Evolutionary conservation across 768 basidiomycete species (phyloP), one percentile per base, ranked within the genome.

Genomic region (Suillus weaverae): DNA sequence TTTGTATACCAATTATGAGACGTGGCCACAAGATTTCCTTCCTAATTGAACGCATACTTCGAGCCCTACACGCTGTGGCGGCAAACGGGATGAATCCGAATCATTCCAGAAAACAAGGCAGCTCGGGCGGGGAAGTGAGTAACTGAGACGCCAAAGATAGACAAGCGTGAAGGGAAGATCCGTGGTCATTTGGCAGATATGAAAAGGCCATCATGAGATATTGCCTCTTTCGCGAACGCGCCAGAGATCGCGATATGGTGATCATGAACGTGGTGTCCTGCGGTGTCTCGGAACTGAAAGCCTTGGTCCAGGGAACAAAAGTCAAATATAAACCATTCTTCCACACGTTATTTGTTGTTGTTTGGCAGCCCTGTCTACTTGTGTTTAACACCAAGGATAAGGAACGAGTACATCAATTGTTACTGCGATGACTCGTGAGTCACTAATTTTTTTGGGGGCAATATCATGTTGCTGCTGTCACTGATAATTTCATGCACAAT

Each of bases 371-470:
- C 54, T 64, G 33, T 66, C 26, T 59, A 32, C 55, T 50, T 44
- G 38, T n/a, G 39, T 44, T 56, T 33, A 67, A 53, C 59, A 39
- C 55, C 66, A 60, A 67, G 61, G 38, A 66, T 50, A 20, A 63
- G 56, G 14, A 67, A 61, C 61, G 36, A 43, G 14, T 64, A 10
- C 26, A 33, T 26, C 32, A 33, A 20, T 54, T 33, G 11, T 48
- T 48, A 53, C 51, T 62, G 48, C 64, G 53, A 87, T 87, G 86
- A 88, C 86, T 69, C 81, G 86, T 86, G 77, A 76, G 85, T 83
- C 9, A 43, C 66, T 56, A 53, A 48, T 48, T 26, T 18, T 32
- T 61, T 38, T n/a, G 39, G 46, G n/a, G 6, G 5, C n/a, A 35
- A 30, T 39, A 2, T 14, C 33, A 18, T 8, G 26, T 38, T 36